Evolutionary conservation across 2,329 filamentous ascomycete species (phyloP), one percentile per base, ranked within the genome.

Genomic region (Dendrostoma leiphaemia): DNA sequence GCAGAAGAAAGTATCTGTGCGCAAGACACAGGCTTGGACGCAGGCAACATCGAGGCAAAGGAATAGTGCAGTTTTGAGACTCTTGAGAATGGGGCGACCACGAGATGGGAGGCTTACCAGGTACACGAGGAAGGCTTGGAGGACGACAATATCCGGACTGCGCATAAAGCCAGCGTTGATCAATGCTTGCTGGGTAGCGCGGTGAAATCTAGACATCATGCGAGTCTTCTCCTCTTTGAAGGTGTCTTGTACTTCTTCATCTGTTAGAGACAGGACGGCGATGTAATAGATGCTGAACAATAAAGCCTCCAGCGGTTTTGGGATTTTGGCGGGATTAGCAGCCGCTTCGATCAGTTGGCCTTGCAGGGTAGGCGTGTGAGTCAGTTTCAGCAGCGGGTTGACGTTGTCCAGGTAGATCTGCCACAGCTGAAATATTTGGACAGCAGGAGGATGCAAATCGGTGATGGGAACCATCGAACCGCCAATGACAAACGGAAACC

Each of bases 391-490:
- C 6, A 90, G 65, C 0, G 86, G 84, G 60, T 89, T 84, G 60
- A 89, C 81, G 61, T 88, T 88, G 59, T 84, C 80, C 38, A 89
- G 76, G 63, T 87, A 90, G 15, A 82, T 76, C 67, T 89, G 85
- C 86, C 86, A 90, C 17, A 86, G 72, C 60, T 82, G 78, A 56
- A 86, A 80, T 50, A 85, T 84, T 54, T 84, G 81, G 19, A 84
- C 78, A 23, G 79, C 71, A 2, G 77, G 65, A 9, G 83, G 83
- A 58, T 84, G 81, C 15, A 73, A 66, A 46, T 72, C 70, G 3
- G 76, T 75, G 46, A 82, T 70, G 45, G 70, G 71, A 17, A 69
- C 64, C 15, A 65, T 65, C 9, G 71, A 65, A 26, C 74, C 76
- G 26, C 79, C 78, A 15, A 83, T 71, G 28, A 81, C 69, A 61